A percentile compares a stretch with the other conserved stretches of the same genome.
Conservation (phyloP, 2,329 filamentous ascomycete genomes). For the Colletotrichum melonis region DNA sequence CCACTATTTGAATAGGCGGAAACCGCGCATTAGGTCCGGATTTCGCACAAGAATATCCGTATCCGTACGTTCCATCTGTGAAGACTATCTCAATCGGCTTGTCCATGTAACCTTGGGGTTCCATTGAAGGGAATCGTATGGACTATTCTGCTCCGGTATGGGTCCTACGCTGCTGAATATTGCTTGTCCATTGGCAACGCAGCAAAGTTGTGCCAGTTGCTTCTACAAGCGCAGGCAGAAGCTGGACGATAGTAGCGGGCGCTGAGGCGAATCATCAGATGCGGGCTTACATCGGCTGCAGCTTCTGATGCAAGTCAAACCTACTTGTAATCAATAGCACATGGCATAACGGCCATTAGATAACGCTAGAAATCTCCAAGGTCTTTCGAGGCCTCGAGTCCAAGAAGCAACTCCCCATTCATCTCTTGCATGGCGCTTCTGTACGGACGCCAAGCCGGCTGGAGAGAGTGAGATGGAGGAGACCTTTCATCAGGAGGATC, state of each 20-base stretch:
- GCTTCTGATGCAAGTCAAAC: no score
- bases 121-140: not conserved
- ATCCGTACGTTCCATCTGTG: not conserved
- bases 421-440: not conserved
- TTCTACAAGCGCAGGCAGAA: no score
- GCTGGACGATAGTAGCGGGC: no score
- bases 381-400: not conserved
- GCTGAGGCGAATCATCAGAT: no score
- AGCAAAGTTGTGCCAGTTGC: not conserved
- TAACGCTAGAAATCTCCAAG: not conserved
- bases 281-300: no score
- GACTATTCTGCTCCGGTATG: not conserved
- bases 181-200: not conserved
- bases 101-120: not conserved
- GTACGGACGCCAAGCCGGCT: not conserved
- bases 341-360: not conserved
- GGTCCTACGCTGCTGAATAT: not conserved
- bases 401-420: not conserved
- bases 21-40: not conserved
- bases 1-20: not conserved
- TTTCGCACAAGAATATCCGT: not conserved
- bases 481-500: not conserved
- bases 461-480: constrained; percentile 1
- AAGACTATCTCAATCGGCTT: not conserved
- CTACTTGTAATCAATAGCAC: not conserved